Evolutionary conservation across 1,284 basidiomycete species (phyloP).

Genomic region (Jaminaea rosea): DNA sequence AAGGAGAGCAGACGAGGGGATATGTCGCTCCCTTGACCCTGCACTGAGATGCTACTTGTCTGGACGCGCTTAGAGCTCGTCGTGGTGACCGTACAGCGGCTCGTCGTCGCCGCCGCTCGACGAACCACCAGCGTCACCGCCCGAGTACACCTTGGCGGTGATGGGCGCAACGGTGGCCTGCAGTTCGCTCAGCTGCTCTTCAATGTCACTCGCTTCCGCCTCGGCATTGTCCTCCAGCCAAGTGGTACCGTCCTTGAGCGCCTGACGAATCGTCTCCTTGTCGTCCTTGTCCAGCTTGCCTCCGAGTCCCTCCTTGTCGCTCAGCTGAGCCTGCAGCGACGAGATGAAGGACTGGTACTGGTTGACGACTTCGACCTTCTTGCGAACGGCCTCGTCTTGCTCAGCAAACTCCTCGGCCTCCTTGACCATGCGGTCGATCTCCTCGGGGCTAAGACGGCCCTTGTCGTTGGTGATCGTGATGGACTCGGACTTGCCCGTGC

Average conservation of each 20-base stretch:
- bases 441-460: slow-evolving; percentile 41
- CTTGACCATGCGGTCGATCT: slow-evolving; percentile 46
- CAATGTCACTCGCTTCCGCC: slow-evolving; percentile 44
- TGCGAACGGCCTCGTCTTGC: slow-evolving; percentile 44
- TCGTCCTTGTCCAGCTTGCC: slow-evolving; percentile 46
- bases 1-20: no score
- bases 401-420: slow-evolving; percentile 46
- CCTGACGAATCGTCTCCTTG: slow-evolving; percentile 44
- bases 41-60: no score
- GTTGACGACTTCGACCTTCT: slow-evolving; percentile 44
- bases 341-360: slow-evolving; percentile 44
- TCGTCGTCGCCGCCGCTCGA: slow-evolving; percentile 41
- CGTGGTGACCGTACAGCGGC: slow-evolving; percentile 39
- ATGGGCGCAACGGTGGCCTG: slow-evolving; percentile 45
- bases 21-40: no score
- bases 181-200: slow-evolving; percentile 45
- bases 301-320: slow-evolving; percentile 47
- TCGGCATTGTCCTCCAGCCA: slow-evolving; percentile 46
- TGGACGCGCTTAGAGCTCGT: slow-evolving; percentile 47
- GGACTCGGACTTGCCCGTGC: slow-evolving; percentile 42
- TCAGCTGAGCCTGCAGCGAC: slow-evolving; percentile 38
- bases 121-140: slow-evolving; percentile 10
- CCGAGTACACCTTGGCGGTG: slow-evolving; percentile 45
- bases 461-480: slow-evolving; percentile 47
- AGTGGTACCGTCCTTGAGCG: slow-evolving; percentile 44